Evolutionary conservation across 768 basidiomycete species (phyloP), one percentile per base, ranked within the genome.

Genomic region (Macrolepiota dolichaula): DNA sequence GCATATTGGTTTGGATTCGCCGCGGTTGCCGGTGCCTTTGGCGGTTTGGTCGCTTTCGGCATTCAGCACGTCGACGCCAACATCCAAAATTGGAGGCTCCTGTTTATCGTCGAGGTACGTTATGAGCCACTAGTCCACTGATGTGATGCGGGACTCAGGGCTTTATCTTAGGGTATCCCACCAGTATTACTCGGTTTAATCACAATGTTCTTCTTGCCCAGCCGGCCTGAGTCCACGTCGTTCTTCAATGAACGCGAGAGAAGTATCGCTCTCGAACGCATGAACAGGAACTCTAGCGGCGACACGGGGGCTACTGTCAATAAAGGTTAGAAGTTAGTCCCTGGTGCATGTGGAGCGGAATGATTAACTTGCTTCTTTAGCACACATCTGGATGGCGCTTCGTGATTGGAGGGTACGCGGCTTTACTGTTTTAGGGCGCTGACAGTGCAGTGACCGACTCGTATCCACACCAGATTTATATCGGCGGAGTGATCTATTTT

Each of bases 1-100:
- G 89, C 88, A 1, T 84, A 89, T 66, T 92, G 89, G 88, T 93
- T 92, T 62, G 88, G 88, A 9, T 93, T 92, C 68, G 90, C 91
- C 4, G 90, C 91, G 2, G 84, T 91, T 3, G 89, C 92, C 3
- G 91, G 91, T 24, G 92, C 92, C 4, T 93, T 93, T 62, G 90
- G 91, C 13, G 91, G 92, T n/a, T 74, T 92, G 49, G 83, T 94
- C 44, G 91, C 92, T 2, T 93, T 89, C 63, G 92, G 90, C 1
- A 77, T 93, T 10, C 88, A 91, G 64, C 81, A 91, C 67, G 78
- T 77, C 1, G 72, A 85, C 57, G 63, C 77, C 0, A 65, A 78
- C 4, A 71, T 88, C 32, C 68, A 76, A 10, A 76, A 84, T 61
- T 86, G 84, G 89, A 78, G 82, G 57, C 74, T 88, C 22, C 72